These are phyloP conservation scores for Fusarium caatingaense DNA, from an alignment of 2,329 filamentous ascomycete species.

Conservation along the genomic window DNA sequence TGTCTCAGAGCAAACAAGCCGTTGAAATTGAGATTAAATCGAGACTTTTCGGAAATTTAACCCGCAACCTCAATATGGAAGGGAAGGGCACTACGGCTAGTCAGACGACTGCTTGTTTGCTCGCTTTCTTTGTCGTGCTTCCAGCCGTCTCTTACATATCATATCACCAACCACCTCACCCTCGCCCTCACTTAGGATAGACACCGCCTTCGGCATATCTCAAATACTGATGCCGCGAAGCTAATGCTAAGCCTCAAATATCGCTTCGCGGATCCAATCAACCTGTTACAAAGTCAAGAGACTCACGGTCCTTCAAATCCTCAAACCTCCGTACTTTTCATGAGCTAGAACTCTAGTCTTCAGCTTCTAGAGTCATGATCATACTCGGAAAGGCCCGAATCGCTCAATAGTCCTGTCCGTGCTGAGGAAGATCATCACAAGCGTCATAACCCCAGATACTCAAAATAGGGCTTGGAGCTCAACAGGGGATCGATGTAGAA, in stretches of 20 bases:
- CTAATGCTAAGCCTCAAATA: neutral
- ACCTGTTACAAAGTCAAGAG: neutral
- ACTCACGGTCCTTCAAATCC: neutral
- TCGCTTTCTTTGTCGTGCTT: conserved; percentile 15
- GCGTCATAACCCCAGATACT: neutral
- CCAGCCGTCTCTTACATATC: conserved; percentile 15
- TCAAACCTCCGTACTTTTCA: neutral
- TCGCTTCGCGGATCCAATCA: neutral
- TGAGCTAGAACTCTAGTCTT: conserved; percentile 6
- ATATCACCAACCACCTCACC: conserved; percentile 7
- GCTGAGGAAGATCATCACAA: neutral
- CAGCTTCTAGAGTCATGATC: neutral
- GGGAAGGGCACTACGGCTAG: conserved; percentile 10
- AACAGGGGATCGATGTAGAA: conserved; percentile 21
- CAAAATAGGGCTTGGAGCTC: conserved; percentile 18
- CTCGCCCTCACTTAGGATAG: neutral
- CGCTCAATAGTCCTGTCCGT: conserved; percentile 2
- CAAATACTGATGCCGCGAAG: neutral
- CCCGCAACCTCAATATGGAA: conserved; percentile 9
- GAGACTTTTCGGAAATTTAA: conserved; percentile 28
- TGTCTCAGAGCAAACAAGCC: neutral
- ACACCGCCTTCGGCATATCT: neutral
- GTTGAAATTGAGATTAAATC: neutral
- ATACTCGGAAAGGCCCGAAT: conserved; percentile 6
- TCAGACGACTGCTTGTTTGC: neutral